Conservation (phyloP, 805 yeast species). For the Saturnispora saitoi region DNA sequence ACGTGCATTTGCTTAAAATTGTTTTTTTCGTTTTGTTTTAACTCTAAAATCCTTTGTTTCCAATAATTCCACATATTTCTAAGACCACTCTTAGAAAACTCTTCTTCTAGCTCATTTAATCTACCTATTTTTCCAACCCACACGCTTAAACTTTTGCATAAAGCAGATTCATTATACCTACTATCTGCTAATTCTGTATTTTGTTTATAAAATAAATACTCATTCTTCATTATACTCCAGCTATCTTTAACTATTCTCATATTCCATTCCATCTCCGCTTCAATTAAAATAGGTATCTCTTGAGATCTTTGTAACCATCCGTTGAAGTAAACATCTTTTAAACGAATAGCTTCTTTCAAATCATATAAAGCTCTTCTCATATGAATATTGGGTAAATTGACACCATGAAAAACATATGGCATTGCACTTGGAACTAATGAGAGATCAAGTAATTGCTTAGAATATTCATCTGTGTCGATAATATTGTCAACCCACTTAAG, state of each 20-base stretch:
- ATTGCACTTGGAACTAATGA: conserved; percentile 23
- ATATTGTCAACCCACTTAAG: conserved; percentile 14
- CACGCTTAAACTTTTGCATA: background rate
- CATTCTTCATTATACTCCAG: background rate
- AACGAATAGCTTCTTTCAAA: conserved; percentile 15
- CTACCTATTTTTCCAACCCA: conserved; percentile 1
- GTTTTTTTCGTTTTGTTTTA: background rate
- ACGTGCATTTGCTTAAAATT: background rate
- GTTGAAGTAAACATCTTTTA: conserved; percentile 17
- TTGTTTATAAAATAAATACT: background rate
- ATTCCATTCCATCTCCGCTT: conserved; percentile 1
- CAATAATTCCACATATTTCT: background rate
- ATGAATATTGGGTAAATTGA: conserved; percentile 17
- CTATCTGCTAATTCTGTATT: background rate
- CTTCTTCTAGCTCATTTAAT: background rate
- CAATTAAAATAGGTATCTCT: background rate
- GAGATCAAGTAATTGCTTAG: conserved; percentile 17
- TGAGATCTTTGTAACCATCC: conserved; percentile 12
- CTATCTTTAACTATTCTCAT: background rate
- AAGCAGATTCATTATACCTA: background rate
- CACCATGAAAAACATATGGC: conserved; percentile 14
- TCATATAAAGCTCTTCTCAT: conserved; percentile 24
- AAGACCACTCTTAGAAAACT: background rate
- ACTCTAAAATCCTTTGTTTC: background rate
- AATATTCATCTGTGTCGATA: conserved; percentile 14